Evolutionary conservation across 163 green algal genomes (phyloP).

Genomic region (Trebouxia gelatinosa): DNA sequence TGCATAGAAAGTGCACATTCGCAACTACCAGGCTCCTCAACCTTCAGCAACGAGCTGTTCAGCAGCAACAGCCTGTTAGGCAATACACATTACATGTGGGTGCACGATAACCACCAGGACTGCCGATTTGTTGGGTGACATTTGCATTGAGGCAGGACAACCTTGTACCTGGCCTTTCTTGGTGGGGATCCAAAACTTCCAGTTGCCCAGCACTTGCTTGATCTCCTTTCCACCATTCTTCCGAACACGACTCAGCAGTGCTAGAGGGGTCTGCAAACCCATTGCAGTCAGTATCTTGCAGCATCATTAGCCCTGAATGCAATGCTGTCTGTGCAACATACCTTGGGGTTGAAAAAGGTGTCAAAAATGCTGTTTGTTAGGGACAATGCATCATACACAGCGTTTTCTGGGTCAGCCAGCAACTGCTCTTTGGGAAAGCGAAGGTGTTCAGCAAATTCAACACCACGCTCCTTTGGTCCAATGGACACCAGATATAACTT

Average conservation of each 20-base stretch:
- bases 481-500: slow-evolving; percentile 74
- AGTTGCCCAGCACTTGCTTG: slow-evolving; percentile 56
- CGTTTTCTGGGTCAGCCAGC: slow-evolving; percentile 71
- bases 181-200: slow-evolving; percentile 63
- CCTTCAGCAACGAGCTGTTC: too few species aligned
- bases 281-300: too few species aligned
- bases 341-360: slow-evolving; percentile 23
- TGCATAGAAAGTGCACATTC: too few species aligned
- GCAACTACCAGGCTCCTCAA: too few species aligned
- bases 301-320: too few species aligned
- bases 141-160: too few species aligned
- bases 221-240: slow-evolving; percentile 55
- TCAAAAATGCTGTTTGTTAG: slow-evolving; percentile 49
- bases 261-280: slow-evolving; percentile 69
- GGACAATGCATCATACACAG: slow-evolving; percentile 65
- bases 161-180: slow-evolving; percentile 31
- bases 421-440: slow-evolving; percentile 57
- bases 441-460: slow-evolving; percentile 71
- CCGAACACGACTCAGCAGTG: slow-evolving; percentile 61
- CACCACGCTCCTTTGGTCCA: slow-evolving; percentile 54
- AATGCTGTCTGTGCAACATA: too few species aligned
- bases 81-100: slow-evolving; percentile 35
- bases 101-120: too few species aligned
- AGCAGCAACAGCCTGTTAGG: too few species aligned
- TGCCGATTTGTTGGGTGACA: too few species aligned